phyloP scores from a whole-genome alignment of 1,284 basidiomycete genomes.

The Tylopilus sp. region DNA sequence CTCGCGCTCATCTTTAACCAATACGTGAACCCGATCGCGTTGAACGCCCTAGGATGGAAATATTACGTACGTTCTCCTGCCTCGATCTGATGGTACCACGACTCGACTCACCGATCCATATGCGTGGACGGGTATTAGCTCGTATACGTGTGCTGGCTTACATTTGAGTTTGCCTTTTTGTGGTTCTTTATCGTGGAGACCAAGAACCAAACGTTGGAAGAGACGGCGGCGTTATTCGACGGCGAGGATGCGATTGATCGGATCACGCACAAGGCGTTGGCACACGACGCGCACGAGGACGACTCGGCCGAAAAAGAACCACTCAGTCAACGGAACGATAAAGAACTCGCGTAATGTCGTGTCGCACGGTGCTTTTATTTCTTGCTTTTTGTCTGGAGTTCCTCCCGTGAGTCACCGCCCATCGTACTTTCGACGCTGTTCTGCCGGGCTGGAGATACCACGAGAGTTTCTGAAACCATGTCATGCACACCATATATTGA shows the following conservation, averaged over 20 bases:
- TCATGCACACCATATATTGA: too few species aligned
- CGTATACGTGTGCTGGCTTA: slow-evolving; percentile 67
- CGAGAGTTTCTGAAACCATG: too few species aligned
- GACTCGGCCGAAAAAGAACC: slow-evolving; percentile 33
- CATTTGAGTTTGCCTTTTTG: slow-evolving; percentile 60
- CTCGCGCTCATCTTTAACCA: slow-evolving; percentile 74
- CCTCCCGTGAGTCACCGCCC: too few species aligned
- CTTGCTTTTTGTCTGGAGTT: too few species aligned
- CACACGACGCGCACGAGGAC: slow-evolving; percentile 29
- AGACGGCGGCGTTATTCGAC: slow-evolving; percentile 71
- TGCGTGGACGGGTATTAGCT: slow-evolving; percentile 35
- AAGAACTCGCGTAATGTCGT: neutral
- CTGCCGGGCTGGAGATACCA: too few species aligned
- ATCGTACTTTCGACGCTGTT: too few species aligned
- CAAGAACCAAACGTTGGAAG: slow-evolving; percentile 67
- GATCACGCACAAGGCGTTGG: slow-evolving; percentile 34
- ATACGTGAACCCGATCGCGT: slow-evolving; percentile 78
- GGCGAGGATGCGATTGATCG: slow-evolving; percentile 50
- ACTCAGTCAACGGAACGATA: neutral
- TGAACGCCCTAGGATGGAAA: slow-evolving; percentile 58
- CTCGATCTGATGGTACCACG: neutral
- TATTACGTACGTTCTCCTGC: slow-evolving; percentile 44
- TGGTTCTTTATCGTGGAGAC: slow-evolving; percentile 72
- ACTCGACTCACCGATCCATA: neutral
- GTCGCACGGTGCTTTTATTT: neutral